Base-by-base conservation (phyloP, 306 rosid genomes). In the Chamaecrista fasciculata region DNA sequence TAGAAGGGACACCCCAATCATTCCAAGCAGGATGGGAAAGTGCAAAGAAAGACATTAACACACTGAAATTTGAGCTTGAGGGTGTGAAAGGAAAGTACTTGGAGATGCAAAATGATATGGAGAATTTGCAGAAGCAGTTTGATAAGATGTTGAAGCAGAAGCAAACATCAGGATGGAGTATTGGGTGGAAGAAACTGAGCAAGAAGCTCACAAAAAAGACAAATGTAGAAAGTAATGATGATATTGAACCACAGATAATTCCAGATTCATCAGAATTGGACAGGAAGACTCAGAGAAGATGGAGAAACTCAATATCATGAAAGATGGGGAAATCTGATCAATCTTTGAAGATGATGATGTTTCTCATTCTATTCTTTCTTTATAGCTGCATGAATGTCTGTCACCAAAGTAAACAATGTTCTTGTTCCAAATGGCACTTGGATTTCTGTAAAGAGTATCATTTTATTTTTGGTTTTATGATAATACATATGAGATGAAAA, bases 1-100 rank as follows among this genome's bases (percentile, higher is more conserved):
- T 95, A 0, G 99, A 91, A 80, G 97, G 89, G 55, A 95, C 95
- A 9, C 99, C 99, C 1, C 96, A 95, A 42, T 91, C 99, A 8
- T 95, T 95, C 89, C 99, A 95, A 79, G 99, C 91, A 86, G 99
- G 99, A 28, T 95, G 99, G 99, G 60, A 87, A 29, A 43, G 95
- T 3, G 97, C 97, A 18, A 95, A 91, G 62, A 95, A 91, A 66
- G 99, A 95, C 84, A 91, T 95, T 4, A 89, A 95, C 85, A 87
- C 88, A 0, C 87, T 95, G 6, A 89, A 91, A 52, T 95, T 95
- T 70, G 99, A 95, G 81, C 96, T 95, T 5, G 97, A 91, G 71
- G 85, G 78, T 56, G 88, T 95, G 67, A 95, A 95, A 72, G 69
- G 88, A 5, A 95, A 91, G 91, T 87, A 95, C 44, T 67, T 81